Percentiles rank a stretch among this genome's conserved stretches.
These are phyloP conservation scores for Plantago major DNA, from an alignment of 257 asterid genomes.

Conservation along the genomic window DNA sequence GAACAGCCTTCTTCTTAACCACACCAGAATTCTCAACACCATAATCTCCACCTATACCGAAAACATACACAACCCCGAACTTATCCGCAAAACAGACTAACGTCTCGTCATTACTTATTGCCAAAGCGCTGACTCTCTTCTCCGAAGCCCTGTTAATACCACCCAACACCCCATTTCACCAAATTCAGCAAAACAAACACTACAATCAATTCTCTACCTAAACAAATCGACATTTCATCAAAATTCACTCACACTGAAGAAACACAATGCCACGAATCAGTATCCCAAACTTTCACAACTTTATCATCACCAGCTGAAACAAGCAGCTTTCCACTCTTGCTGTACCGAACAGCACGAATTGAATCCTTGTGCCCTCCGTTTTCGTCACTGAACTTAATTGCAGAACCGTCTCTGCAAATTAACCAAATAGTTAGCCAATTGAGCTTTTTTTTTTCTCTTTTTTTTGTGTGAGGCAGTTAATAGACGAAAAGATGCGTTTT, in stretches of 20 bases:
- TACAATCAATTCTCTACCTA: background rate
- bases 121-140: constrained; percentile 91
- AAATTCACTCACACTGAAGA: constrained; percentile 58
- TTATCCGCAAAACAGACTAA: constrained; percentile 85
- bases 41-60: constrained; percentile 40
- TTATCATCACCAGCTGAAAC: constrained; percentile 95
- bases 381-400: constrained; percentile 42
- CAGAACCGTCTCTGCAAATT: constrained; percentile 44
- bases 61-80: constrained; percentile 78
- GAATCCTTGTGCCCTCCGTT: constrained; percentile 67
- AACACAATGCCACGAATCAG: constrained; percentile 71
- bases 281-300: constrained; percentile 76
- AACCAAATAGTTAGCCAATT: constrained; percentile 15
- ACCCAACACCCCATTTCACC: constrained; percentile 13
- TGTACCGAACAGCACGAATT: constrained; percentile 68
- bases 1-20: constrained; percentile 55
- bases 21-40: constrained; percentile 29
- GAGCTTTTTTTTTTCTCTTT: background rate
- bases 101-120: constrained; percentile 55
- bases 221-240: constrained; percentile 10
- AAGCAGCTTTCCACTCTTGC: constrained; percentile 64
- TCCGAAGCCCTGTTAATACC: constrained; percentile 60
- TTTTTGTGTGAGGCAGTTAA: background rate
- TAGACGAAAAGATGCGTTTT: background rate
- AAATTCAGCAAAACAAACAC: background rate